phyloP scores from a whole-genome alignment of 106 monocot species.

The Platanthera guangdongensis region DNA sequence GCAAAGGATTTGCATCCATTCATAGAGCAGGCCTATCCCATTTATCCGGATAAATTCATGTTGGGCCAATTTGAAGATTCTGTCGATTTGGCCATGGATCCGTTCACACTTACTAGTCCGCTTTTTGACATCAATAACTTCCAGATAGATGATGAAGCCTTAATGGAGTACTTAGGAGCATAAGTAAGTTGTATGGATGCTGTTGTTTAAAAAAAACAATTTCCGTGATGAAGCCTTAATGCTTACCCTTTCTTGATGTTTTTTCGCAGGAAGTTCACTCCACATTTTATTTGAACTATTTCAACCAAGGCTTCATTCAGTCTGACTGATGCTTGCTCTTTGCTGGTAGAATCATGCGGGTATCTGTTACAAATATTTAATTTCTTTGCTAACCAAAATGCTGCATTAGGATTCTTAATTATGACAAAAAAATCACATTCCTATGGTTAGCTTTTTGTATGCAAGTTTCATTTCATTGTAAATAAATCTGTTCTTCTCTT shows the following conservation, averaged over 20 bases:
- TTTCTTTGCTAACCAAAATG: neutral
- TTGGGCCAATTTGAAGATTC: constrained; percentile 37
- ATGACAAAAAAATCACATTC: neutral
- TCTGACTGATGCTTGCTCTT: neutral
- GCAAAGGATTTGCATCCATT: constrained; percentile 32
- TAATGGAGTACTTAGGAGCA: constrained; percentile 84
- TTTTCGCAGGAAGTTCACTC: neutral
- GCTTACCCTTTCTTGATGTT: neutral
- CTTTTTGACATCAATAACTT: constrained; percentile 51
- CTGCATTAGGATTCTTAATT: neutral
- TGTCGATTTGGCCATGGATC: constrained; percentile 39
- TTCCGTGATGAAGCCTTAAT: neutral
- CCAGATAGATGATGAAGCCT: constrained; percentile 53
- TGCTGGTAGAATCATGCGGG: neutral
- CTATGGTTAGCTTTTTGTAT: neutral
- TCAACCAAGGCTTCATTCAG: neutral
- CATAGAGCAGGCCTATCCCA: constrained; percentile 41
- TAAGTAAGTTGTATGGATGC: constrained; percentile 27
- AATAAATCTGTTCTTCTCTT: neutral
- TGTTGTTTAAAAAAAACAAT: neutral
- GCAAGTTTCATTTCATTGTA: neutral
- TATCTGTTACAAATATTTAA: neutral
- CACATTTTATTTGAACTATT: neutral
- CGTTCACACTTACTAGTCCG: constrained; percentile 42
- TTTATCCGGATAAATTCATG: constrained; percentile 47